Conservation (phyloP, 2,329 filamentous ascomycete species). For the Colletotrichum tamarilloi region DNA sequence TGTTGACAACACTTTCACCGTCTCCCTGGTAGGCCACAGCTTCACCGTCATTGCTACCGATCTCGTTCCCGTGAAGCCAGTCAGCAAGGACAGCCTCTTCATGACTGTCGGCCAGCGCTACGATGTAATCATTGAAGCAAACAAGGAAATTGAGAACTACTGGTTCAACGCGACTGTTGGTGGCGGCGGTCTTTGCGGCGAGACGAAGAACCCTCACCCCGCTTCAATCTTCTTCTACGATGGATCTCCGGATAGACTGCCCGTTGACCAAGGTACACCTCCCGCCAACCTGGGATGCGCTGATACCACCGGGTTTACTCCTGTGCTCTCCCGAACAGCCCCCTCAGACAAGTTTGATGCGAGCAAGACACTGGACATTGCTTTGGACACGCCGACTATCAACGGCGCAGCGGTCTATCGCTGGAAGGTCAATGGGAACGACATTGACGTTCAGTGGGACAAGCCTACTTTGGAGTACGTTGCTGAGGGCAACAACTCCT, state of each 20-base stretch:
- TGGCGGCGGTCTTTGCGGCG: slow-evolving; percentile 43
- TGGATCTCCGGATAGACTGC: slow-evolving; percentile 44
- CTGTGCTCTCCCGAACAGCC: slow-evolving; percentile 41
- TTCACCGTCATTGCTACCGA: slow-evolving; percentile 65
- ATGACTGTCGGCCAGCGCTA: slow-evolving; percentile 60
- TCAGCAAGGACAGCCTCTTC: slow-evolving; percentile 58
- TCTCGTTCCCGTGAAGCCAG: slow-evolving; percentile 63
- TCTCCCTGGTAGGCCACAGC: slow-evolving; percentile 63
- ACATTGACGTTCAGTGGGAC: slow-evolving; percentile 51
- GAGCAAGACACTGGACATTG: slow-evolving; percentile 39
- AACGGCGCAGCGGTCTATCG: slow-evolving; percentile 35
- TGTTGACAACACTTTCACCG: slow-evolving; percentile 59
- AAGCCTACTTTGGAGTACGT: slow-evolving; percentile 49
- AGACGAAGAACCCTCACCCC: slow-evolving; percentile 43
- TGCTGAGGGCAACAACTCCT: slow-evolving; percentile 35
- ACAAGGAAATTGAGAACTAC: slow-evolving; percentile 48
- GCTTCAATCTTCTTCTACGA: slow-evolving; percentile 52
- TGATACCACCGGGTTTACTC: slow-evolving; percentile 37
- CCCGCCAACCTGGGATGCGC: slow-evolving; percentile 34
- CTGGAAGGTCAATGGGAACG: slow-evolving; percentile 46
- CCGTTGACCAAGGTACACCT: slow-evolving; percentile 42
- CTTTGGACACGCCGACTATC: slow-evolving; percentile 35
- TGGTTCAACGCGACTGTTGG: slow-evolving; percentile 53
- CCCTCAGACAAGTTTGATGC: slow-evolving; percentile 40
- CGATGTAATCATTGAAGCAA: slow-evolving; percentile 53